Conservation (phyloP, 2,329 filamentous ascomycete species). For the Penicillium thymicola region DNA sequence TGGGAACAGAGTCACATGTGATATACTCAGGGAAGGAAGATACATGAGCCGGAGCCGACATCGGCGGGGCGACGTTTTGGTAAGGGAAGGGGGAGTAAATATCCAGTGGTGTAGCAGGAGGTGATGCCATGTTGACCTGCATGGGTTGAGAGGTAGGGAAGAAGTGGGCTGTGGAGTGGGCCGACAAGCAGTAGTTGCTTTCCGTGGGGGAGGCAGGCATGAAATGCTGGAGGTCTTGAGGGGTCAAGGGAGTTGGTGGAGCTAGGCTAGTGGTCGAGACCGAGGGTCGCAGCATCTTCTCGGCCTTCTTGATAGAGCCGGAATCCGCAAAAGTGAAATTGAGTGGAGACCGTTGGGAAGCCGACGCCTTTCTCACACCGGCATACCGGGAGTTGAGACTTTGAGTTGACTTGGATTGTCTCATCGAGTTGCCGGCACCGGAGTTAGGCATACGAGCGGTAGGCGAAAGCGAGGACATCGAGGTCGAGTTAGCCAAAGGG, state of each 20-base stretch:
- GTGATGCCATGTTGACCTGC: conserved; percentile 44
- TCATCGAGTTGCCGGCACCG: conserved; percentile 38
- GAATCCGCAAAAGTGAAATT: conserved; percentile 47
- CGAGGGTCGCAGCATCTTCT: conserved; percentile 34
- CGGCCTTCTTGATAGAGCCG: conserved; percentile 36
- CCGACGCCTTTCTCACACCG: conserved; percentile 46
- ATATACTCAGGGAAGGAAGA: conserved; percentile 43
- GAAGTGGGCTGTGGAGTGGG: conserved; percentile 32
- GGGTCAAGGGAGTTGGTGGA: conserved; percentile 45
- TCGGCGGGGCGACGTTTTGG: conserved; percentile 36
- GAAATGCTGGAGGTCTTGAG: conserved; percentile 42
- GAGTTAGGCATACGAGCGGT: conserved; percentile 35
- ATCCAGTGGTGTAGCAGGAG: conserved; percentile 45
- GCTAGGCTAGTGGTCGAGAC: conserved; percentile 37
- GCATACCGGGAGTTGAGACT: conserved; percentile 45
- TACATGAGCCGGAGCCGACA: conserved; percentile 45
- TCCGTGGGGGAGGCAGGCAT: conserved; percentile 41
- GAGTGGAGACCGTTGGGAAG: conserved; percentile 47
- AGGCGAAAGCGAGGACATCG: conserved; percentile 44
- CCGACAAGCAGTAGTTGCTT: conserved; percentile 37
- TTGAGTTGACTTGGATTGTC: conserved; percentile 47
- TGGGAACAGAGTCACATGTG: conserved; percentile 35
- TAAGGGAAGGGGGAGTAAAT: conserved; percentile 40
- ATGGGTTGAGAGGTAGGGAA: conserved; percentile 41
- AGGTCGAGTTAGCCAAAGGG: conserved; percentile 38